Evolutionary conservation across 1,284 basidiomycete genomes (phyloP).

Genomic region (Tilletia setariae): DNA sequence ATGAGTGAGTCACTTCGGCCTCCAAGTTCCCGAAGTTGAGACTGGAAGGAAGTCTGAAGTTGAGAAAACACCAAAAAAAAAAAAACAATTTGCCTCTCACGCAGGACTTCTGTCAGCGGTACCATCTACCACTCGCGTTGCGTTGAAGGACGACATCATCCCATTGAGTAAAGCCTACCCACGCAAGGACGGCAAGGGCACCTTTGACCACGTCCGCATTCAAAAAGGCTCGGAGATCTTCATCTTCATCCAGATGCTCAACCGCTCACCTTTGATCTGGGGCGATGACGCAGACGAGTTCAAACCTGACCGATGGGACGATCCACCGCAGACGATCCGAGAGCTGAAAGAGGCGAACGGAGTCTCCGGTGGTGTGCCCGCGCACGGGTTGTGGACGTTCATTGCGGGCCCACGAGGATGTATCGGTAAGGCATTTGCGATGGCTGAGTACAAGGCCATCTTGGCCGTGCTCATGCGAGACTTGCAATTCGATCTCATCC

Average conservation of each 20-base stretch:
- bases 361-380: constrained; percentile 27
- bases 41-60: too few relatives aligned
- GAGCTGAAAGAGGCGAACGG: not conserved
- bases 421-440: constrained; percentile 35
- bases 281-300: constrained; percentile 42
- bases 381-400: constrained; percentile 28
- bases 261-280: constrained; percentile 32
- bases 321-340: constrained; percentile 28
- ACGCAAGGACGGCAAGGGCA: constrained; percentile 29
- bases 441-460: constrained; percentile 37
- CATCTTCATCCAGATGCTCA: constrained; percentile 39
- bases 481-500: constrained; percentile 26
- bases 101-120: constrained; percentile 24
- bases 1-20: constrained; percentile 39
- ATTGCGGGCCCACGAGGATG: constrained; percentile 35
- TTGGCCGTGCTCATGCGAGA: constrained; percentile 24
- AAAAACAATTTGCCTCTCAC: too few relatives aligned
- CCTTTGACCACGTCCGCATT: constrained; percentile 36
- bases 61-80: too few relatives aligned
- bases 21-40: too few relatives aligned
- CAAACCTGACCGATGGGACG: constrained; percentile 40
- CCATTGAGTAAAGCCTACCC: constrained; percentile 39
- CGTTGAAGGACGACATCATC: constrained; percentile 29
- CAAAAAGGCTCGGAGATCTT: constrained; percentile 34
- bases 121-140: constrained; percentile 38